Conservation (phyloP, 1,284 basidiomycete species). For the Gomphus bonarii region DNA sequence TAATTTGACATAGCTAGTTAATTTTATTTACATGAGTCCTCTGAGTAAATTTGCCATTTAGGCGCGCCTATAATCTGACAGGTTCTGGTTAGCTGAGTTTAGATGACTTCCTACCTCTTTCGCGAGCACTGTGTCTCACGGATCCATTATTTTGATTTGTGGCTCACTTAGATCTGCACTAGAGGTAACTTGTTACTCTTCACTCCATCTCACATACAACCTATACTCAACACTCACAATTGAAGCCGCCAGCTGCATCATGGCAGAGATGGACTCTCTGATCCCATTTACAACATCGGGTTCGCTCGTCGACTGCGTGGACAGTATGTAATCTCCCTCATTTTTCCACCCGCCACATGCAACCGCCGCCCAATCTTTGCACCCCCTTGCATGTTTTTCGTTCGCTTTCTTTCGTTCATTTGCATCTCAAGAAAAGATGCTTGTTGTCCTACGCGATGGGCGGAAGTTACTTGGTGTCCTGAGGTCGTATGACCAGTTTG, state of each 20-base stretch:
- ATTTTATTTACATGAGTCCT: too few species aligned
- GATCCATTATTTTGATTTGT: too few species aligned
- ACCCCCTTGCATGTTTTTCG: constrained; percentile 14
- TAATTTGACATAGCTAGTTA: too few species aligned
- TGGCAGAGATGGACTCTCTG: constrained; percentile 70
- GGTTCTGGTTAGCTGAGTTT: too few species aligned
- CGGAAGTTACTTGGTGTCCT: constrained; percentile 94
- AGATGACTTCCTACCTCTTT: too few species aligned
- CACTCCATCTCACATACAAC: background rate
- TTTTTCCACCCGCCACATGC: constrained; percentile 17
- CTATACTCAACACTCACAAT: background rate
- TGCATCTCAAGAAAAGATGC: constrained; percentile 88
- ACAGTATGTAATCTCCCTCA: constrained; percentile 71
- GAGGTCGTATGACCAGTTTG: constrained; percentile 97
- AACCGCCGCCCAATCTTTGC: constrained; percentile 12
- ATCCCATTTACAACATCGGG: constrained; percentile 97
- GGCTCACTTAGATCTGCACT: too few species aligned
- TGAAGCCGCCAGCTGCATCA: background rate
- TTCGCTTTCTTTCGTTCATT: constrained; percentile 19
- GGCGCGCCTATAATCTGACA: too few species aligned
- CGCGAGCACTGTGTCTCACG: too few species aligned
- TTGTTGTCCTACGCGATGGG: constrained; percentile 93
- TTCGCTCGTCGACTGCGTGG: constrained; percentile 93
- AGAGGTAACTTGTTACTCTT: too few species aligned
- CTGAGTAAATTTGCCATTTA: too few species aligned